Evolutionary conservation across 2,329 filamentous ascomycete species (phyloP), one percentile per base, ranked within the genome.

Genomic region (Ceratocystis huliohia): DNA sequence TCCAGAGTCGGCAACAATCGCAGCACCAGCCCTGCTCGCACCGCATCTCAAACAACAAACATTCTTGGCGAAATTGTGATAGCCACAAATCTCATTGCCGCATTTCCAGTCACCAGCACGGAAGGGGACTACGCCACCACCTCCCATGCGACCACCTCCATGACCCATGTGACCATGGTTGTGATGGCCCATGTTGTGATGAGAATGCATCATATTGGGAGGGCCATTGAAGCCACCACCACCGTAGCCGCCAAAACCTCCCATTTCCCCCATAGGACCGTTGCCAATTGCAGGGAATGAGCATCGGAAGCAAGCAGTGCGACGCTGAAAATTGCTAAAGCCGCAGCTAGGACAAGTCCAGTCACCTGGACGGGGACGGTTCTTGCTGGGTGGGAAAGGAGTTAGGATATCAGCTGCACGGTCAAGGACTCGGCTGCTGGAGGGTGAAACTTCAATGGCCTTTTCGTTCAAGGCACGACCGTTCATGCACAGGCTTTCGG

Each of bases 41-140:
- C 94, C 94, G 74, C 94, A 99, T 68, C 94, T 89, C 69, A 99
- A 84, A 77, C 94, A 99, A 78, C 91, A 96, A 67, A 97, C 93
- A 73, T 99, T 99, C 84, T 99, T 99, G 69, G 94, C 94, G 74
- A 99, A 99, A 80, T 99, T 99, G 81, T 99, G 94, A 77, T 99
- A 99, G 67, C 89, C 91, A 75, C 94, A 99, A 46, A 92, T 91
- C 74, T 99, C 94, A 70, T 94, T 94, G 66, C 94, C 94, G 74
- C 94, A 99, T 78, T 96, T 96, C 94, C 94, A 99, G 74, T 99
- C 94, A 73, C 94, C 94, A 66, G 94, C 94, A 73, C 94, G 89
- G 87, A 99, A 99, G 17, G 94, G 94, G 56, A 99, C 94, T 61
- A 91, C 88, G 66, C 89, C 88, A 69, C 87, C 87, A 69, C 89